Evolutionary conservation across 352 stramenopile genomes (phyloP), one percentile per base, ranked within the genome.

Genomic region (Sclerospora graminicola): DNA sequence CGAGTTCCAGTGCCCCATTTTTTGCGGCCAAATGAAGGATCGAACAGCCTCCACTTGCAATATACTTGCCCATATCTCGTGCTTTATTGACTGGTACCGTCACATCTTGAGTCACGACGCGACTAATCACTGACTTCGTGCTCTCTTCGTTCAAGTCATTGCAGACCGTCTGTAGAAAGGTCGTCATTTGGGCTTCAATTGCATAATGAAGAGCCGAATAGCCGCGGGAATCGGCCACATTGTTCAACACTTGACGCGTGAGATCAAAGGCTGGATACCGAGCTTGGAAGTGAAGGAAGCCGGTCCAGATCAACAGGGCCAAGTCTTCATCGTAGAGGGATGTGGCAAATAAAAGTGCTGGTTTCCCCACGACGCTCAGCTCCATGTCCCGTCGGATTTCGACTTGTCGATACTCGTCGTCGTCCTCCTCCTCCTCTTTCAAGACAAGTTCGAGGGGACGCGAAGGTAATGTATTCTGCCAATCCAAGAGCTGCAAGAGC

Each of bases 291-390:
- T 55, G 55, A 16, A 75, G 29, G 16, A 84, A 62, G 0, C 74
- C 76, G 20, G 45, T 45, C 71, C 74, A 86, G 51, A 89, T 66
- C 24, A 82, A 44, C 21, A 68, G 34, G 23, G 75, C 70, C 24
- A 92, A 60, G 26, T 88, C 70, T 46, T 92, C 80, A 49, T 92
- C 80, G 48, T 92, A 92, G 41, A 92, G 83, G 31, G 80, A 88
- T 5, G 80, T 63, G 24, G 78, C 75, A 38, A 89, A 92, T 13
- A 87, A 53, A 23, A 92, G 60, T 36, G 75, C 72, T 0, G 75
- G 75, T 48, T 92, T 88, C 15, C 80, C 80, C 68, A 91, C 72
- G 18, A 80, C 79, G 9, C 65, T 60, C 19, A 89, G 48, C 47
- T 80, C 20, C 57, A 63, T 63, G 26, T 66, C 57, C 28, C 42